Evolutionary conservation across 176 grass and related monocot species (phyloP).

Genomic region (Aegilops speltoides): DNA sequence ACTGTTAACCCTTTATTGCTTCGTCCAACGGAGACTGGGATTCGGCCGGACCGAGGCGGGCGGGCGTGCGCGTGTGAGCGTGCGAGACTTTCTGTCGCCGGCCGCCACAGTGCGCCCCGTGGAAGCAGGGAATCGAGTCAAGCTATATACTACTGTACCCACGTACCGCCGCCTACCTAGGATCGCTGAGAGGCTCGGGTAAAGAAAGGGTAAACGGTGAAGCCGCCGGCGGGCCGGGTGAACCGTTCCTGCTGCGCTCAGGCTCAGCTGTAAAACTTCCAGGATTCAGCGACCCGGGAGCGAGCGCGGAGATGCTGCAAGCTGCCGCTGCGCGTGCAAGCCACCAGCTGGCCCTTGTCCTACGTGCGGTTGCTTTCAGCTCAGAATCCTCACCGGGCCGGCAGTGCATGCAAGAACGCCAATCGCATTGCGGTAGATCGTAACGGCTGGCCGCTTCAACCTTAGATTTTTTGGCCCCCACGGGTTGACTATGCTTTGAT

Average conservation of each 20-base stretch:
- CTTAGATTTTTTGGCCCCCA: neutral
- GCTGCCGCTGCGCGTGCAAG: neutral
- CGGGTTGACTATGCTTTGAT: neutral
- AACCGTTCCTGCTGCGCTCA: neutral
- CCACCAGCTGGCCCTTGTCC: neutral
- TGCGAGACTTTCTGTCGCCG: neutral
- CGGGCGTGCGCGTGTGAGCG: neutral
- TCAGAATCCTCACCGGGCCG: constrained; percentile 1
- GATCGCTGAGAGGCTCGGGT: neutral
- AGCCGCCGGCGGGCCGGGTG: neutral
- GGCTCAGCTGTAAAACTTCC: neutral
- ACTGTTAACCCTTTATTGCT: neutral
- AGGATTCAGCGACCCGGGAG: neutral
- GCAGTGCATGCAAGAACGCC: neutral
- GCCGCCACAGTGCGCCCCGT: constrained; percentile 26
- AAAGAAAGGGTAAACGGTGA: neutral
- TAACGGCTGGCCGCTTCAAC: no score
- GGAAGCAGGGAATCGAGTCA: neutral
- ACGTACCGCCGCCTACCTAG: neutral
- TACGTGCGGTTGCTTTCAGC: neutral
- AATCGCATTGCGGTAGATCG: neutral
- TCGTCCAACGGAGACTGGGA: neutral
- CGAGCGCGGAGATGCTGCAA: constrained; percentile 5
- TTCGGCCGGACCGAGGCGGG: neutral
- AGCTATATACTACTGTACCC: neutral